Evolutionary conservation across 1,284 basidiomycete genomes (phyloP).

Genomic region (Cryptococcus sp.): DNA sequence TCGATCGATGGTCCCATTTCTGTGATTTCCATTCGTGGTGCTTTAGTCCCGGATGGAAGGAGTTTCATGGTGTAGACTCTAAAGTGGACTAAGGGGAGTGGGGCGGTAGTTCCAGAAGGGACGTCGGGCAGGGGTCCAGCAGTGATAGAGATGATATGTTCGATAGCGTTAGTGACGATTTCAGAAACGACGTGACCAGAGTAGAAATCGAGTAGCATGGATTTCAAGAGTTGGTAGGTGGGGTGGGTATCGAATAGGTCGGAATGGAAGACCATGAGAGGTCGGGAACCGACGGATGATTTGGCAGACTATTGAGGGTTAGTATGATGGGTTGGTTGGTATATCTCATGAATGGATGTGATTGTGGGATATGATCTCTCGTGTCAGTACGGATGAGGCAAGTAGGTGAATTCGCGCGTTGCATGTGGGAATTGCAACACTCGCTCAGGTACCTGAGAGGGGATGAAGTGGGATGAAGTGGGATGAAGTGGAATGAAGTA

Average conservation of each 20-base stretch:
- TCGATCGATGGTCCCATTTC: conserved; percentile 92
- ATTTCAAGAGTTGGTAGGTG: conserved; percentile 86
- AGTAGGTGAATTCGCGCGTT: too few species aligned
- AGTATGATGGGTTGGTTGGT: neutral
- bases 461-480: neutral
- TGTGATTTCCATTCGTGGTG: conserved; percentile 73
- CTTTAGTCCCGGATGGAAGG: conserved; percentile 64
- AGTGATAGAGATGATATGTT: conserved; percentile 85
- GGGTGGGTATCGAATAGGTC: conserved; percentile 89
- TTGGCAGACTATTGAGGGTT: conserved; percentile 62
- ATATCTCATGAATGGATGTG: neutral
- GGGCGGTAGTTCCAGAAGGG: conserved; percentile 44
- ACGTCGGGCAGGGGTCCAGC: conserved; percentile 56
- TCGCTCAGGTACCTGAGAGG: too few species aligned
- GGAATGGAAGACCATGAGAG: conserved; percentile 92
- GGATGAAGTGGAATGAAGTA: neutral
- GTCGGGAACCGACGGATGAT: conserved; percentile 83
- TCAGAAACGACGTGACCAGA: conserved; percentile 81
- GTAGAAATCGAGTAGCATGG: conserved; percentile 78
- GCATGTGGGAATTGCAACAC: too few species aligned
- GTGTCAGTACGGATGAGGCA: too few species aligned
- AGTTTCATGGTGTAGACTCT: conserved; percentile 78
- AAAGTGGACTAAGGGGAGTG: conserved; percentile 77
- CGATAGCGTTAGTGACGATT: conserved; percentile 78
- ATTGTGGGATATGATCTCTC: too few species aligned